Percentiles rank a stretch among this genome's conserved stretches.
These are phyloP conservation scores for Myxozyma melibiosi DNA, from an alignment of 805 yeast genomes.

Conservation along the genomic window DNA sequence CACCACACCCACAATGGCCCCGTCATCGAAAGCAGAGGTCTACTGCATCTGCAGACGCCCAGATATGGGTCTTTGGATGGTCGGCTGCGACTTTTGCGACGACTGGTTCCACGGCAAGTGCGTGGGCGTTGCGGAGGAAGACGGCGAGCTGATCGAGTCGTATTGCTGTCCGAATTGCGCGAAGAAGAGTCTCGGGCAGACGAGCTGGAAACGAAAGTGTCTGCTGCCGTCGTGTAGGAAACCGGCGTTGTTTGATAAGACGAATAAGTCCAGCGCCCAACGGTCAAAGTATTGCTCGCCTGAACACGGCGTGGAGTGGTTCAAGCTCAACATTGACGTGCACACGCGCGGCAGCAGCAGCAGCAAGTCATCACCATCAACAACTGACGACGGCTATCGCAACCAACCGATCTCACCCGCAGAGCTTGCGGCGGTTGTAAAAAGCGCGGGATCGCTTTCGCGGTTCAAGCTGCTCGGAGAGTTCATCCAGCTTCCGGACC, in stretches of 20 bases:
- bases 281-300: conserved; percentile 72
- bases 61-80: conserved; percentile 82
- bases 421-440: conserved; percentile 15
- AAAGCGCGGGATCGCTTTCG: background rate
- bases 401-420: conserved; percentile 1
- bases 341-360: background rate
- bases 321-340: conserved; percentile 21
- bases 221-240: conserved; percentile 58
- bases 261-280: conserved; percentile 19
- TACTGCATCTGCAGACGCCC: conserved; percentile 78
- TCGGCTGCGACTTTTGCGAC: conserved; percentile 93
- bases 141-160: conserved; percentile 58
- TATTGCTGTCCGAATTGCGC: conserved; percentile 78
- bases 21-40: background rate
- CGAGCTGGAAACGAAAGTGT: conserved; percentile 79
- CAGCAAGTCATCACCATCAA: background rate
- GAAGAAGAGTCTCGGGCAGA: conserved; percentile 47
- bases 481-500: background rate
- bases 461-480: conserved; percentile 22
- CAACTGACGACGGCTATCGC: conserved; percentile 10
- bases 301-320: conserved; percentile 63
- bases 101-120: conserved; percentile 92
- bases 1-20: background rate
- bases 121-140: conserved; percentile 57
- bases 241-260: conserved; percentile 45